Evolutionary conservation across 1,139 yeast species (phyloP).

Genomic region (Saccharomyces pastorianus): DNA sequence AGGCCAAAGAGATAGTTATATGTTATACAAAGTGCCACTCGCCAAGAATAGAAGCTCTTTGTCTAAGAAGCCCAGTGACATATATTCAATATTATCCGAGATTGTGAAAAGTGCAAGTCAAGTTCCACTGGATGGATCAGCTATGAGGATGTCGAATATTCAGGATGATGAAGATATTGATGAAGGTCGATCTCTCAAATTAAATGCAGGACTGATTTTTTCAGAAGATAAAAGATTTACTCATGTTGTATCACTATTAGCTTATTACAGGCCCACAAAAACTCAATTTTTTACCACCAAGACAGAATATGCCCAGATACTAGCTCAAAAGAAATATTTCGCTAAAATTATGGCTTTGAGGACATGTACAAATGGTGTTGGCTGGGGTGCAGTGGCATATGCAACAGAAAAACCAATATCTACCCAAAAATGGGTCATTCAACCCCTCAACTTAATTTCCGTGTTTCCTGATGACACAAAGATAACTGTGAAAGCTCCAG

Average conservation of each 20-base stretch:
- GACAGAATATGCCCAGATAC: conserved; percentile 22
- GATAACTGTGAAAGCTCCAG: conserved; percentile 47
- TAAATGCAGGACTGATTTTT: conserved; percentile 46
- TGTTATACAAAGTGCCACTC: not conserved
- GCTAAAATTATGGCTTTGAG: conserved; percentile 60
- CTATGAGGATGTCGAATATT: conserved; percentile 9
- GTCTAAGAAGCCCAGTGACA: conserved; percentile 3
- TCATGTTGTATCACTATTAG: conserved; percentile 54
- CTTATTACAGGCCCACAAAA: conserved; percentile 19
- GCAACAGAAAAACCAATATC: conserved; percentile 70
- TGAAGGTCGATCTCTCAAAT: conserved; percentile 16
- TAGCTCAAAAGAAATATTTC: conserved; percentile 47
- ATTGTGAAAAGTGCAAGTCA: conserved; percentile 12
- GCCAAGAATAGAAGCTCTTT: conserved; percentile 1
- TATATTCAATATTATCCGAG: conserved; percentile 14
- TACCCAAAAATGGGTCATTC: conserved; percentile 78
- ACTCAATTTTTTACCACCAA: conserved; percentile 21
- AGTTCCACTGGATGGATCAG: conserved; percentile 4
- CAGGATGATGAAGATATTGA: conserved; percentile 12
- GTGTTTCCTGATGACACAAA: conserved; percentile 63
- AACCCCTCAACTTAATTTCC: conserved; percentile 64
- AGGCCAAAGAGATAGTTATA: not conserved
- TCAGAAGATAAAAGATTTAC: conserved; percentile 71
- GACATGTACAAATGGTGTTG: conserved; percentile 63
- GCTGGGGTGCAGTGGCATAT: conserved; percentile 69